These are phyloP conservation scores for Sugiyamaella americana DNA, from an alignment of 805 yeast genomes.

Conservation along the genomic window DNA sequence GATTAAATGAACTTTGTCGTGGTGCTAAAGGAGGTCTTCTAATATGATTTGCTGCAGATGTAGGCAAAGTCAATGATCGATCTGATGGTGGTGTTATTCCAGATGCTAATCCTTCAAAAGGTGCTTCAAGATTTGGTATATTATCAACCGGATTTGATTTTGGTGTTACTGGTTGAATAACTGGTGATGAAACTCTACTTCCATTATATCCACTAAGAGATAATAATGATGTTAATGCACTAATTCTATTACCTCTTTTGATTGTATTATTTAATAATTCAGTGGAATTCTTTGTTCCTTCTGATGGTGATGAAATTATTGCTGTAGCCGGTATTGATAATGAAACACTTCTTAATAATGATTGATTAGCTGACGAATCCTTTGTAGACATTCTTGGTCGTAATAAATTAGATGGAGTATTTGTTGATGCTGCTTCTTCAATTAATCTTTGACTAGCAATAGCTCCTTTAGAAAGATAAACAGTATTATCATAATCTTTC, in stretches of 20 bases:
- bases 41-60: neutral
- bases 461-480: slow-evolving; percentile 37
- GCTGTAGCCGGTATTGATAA: slow-evolving; percentile 16
- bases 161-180: neutral
- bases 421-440: slow-evolving; percentile 23
- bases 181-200: slow-evolving; percentile 4
- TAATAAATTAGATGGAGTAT: slow-evolving; percentile 27
- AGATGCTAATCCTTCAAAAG: too few relatives aligned
- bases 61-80: neutral
- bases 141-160: neutral
- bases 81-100: neutral
- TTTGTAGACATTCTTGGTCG: slow-evolving; percentile 16
- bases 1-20: neutral
- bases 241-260: slow-evolving; percentile 17
- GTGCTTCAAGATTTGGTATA: neutral
- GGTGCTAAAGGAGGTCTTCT: neutral
- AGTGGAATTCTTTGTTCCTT: slow-evolving; percentile 2
- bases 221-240: slow-evolving; percentile 37
- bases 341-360: slow-evolving; percentile 21
- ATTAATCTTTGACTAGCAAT: slow-evolving; percentile 20
- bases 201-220: slow-evolving; percentile 21
- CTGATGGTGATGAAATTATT: slow-evolving; percentile 16
- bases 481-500: slow-evolving; percentile 57
- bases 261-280: slow-evolving; percentile 8
- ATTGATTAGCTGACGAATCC: slow-evolving; percentile 16